A percentile compares a stretch with the other conserved stretches of the same genome.
phyloP scores from a whole-genome alignment of 2,329 filamentous ascomycete genomes.

The Sordariomycetes sp. region DNA sequence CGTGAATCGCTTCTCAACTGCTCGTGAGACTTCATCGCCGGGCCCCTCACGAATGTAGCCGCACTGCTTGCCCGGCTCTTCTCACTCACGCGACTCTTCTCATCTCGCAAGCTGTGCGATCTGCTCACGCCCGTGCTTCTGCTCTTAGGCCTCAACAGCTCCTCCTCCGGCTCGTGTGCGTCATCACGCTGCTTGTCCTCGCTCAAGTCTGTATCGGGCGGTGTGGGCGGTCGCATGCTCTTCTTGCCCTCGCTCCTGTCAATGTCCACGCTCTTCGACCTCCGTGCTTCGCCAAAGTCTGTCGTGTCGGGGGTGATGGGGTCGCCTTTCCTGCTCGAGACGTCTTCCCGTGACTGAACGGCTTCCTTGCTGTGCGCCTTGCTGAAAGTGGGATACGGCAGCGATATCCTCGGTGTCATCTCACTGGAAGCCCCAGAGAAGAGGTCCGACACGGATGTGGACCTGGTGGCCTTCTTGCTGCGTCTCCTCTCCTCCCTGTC shows the following conservation, averaged over 20 bases:
- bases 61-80: slow-evolving; percentile 51
- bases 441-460: slow-evolving; percentile 36
- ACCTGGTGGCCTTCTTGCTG: slow-evolving; percentile 4
- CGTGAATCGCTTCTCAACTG: slow-evolving; percentile 24
- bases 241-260: slow-evolving; percentile 27
- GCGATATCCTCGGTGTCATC: slow-evolving; percentile 35
- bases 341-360: slow-evolving; percentile 53
- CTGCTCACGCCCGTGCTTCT: slow-evolving; percentile 33
- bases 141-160: slow-evolving; percentile 26
- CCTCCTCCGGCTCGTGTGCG: slow-evolving; percentile 10
- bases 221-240: slow-evolving; percentile 47
- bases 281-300: slow-evolving; percentile 43
- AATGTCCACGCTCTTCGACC: slow-evolving; percentile 38
- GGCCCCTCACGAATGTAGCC: slow-evolving; percentile 39
- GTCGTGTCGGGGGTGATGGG: slow-evolving; percentile 63
- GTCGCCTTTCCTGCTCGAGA: slow-evolving; percentile 26
- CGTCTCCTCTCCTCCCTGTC: slow-evolving; percentile 5
- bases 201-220: slow-evolving; percentile 54
- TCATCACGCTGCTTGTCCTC: slow-evolving; percentile 24
- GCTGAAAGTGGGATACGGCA: slow-evolving; percentile 76
- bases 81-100: slow-evolving; percentile 40
- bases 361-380: slow-evolving; percentile 89
- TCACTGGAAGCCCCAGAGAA: slow-evolving; percentile 35
- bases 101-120: slow-evolving; percentile 36
- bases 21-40: slow-evolving; percentile 22